Conservation (phyloP, 805 yeast genomes). For the Hanseniaspora lachancei region DNA sequence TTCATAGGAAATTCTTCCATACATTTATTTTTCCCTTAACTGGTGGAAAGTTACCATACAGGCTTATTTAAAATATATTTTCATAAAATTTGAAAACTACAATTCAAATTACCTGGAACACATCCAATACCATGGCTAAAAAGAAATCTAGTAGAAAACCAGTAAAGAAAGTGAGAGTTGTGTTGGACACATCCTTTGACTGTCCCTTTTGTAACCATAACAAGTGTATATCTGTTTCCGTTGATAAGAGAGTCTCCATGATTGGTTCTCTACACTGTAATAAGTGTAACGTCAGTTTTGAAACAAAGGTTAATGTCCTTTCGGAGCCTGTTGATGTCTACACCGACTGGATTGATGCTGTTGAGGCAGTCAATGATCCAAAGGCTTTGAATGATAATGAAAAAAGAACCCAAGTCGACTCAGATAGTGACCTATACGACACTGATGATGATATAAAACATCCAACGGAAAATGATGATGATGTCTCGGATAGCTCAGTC, state of each 20-base stretch:
- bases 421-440: constrained; percentile 25
- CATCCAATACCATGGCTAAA: constrained; percentile 41
- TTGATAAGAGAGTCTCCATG: constrained; percentile 66
- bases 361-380: constrained; percentile 45
- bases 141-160: constrained; percentile 75
- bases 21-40: too few relatives aligned
- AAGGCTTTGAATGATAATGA: constrained; percentile 24
- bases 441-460: constrained; percentile 23
- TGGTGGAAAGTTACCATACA: too few relatives aligned
- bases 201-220: constrained; percentile 95
- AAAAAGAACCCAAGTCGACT: constrained; percentile 16
- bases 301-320: constrained; percentile 60
- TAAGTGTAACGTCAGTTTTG: constrained; percentile 88
- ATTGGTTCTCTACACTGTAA: constrained; percentile 80
- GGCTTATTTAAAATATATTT: too few relatives aligned
- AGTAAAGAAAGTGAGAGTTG: constrained; percentile 61
- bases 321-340: constrained; percentile 90
- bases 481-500: neutral
- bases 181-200: constrained; percentile 67
- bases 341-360: constrained; percentile 97
- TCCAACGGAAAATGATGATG: constrained; percentile 3
- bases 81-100: too few relatives aligned
- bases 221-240: constrained; percentile 70
- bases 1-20: too few relatives aligned
- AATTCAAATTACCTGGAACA: neutral